Evolutionary conservation across 148 eudicot species (phyloP), one percentile per base, ranked within the genome.

Genomic region (Bassia scoparia): DNA sequence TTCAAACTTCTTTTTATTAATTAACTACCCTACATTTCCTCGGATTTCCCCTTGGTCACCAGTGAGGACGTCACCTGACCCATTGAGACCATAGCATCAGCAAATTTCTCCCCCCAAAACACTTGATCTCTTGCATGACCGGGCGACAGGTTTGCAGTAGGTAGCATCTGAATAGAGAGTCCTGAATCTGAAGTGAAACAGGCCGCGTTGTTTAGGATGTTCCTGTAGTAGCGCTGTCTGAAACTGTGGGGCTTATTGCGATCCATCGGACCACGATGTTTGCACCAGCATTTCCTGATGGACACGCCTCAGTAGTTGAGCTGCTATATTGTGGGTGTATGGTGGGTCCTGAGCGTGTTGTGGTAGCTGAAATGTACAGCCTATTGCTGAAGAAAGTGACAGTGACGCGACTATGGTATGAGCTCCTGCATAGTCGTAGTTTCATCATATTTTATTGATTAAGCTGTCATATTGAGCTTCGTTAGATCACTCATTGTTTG

Each of bases 341-440:
- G 14, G 74, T 83, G 12, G 97, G 95, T 73, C 90, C 98, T 43
- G 81, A 86, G 8, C 44, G 37, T 10, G 74, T 43, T 31, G 80
- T 77, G 18, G 88, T 0, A 69, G 43, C 86, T 87, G 81, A 93
- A 61, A 59, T 80, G 75, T 83, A 89, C 9, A 93, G 79, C 68
- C 98, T 83, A 70, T 71, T 66, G 35, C 69, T 79, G 75, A 93
- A 77, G 46, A 89, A 83, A 8, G 89, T 73, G 83, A n/a, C 98
- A 93, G 75, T 93, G 96, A 41, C 72, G 7, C 93, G 82, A 10
- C 96, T 33, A 90, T 83, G 58, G 96, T 90, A 77, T 93, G 98
- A 35, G 94, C 92, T 58, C 98, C 98, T 93, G 84, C 54, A 41
- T 14, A 41, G 46, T 14, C 1, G 46, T 7, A 41, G 46, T n/a